A percentile compares a stretch with the other conserved stretches of the same genome.
phyloP scores from a whole-genome alignment of 306 rosid species.

The Coriaria nepalensis region DNA sequence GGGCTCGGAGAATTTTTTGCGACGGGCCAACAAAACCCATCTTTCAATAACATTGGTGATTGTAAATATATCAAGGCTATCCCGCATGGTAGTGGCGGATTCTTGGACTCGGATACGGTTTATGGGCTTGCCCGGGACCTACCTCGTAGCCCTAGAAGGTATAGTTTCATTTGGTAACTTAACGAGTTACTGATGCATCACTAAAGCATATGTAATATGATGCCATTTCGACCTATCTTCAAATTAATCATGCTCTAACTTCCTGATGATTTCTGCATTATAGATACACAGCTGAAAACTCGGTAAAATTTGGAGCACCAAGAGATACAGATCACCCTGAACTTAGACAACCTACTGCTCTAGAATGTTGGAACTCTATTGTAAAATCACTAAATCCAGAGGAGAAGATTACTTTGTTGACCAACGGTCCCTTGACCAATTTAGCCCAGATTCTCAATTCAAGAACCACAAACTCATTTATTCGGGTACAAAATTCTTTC shows the following conservation, averaged over 20 bases:
- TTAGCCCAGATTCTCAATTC: constrained; percentile 36
- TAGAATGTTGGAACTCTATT: constrained; percentile 64
- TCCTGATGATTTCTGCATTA: too few species aligned
- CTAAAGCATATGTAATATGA: too few species aligned
- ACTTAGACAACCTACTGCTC: constrained; percentile 59
- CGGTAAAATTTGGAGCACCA: constrained; percentile 45
- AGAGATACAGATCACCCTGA: constrained; percentile 54
- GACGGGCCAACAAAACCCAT: constrained; percentile 47
- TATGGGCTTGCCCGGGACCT: constrained; percentile 69
- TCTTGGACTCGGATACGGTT: constrained; percentile 80
- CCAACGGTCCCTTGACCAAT: constrained; percentile 92
- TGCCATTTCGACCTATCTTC: too few species aligned
- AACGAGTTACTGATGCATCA: too few species aligned
- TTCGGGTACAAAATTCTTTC: constrained; percentile 13
- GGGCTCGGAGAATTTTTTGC: constrained; percentile 72
- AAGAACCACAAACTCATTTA: too few species aligned
- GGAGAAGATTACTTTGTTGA: constrained; percentile 60
- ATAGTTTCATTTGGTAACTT: constrained; percentile 1
- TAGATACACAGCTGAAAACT: constrained; percentile 37
- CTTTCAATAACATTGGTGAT: constrained; percentile 34
- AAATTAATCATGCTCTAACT: too few species aligned
- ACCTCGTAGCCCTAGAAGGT: constrained; percentile 90
- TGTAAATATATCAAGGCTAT: constrained; percentile 62
- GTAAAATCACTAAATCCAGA: constrained; percentile 34
- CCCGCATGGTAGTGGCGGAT: constrained; percentile 79